Evolutionary conservation across 805 yeast species (phyloP), one percentile per base, ranked within the genome.

Genomic region (Starmera dryadoides): DNA sequence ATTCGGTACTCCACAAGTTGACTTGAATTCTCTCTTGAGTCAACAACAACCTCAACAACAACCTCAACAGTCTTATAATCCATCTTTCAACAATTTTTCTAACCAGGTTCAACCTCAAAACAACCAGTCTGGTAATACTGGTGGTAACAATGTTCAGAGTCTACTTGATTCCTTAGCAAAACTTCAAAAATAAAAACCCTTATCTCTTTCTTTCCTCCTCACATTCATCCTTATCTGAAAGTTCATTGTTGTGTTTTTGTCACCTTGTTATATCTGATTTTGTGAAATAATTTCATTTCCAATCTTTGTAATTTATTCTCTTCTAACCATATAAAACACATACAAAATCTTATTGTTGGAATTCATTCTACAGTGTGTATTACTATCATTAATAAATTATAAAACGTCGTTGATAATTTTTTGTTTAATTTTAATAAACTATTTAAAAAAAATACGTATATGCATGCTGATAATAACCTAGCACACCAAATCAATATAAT

Each of bases 131-230:
- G 7, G 52, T 26, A 22, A 48, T 41, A 31, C 46, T 35, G 52
- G 56, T 22, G 53, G 57, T 30, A 56, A 50, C 40, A 60, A 58
- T 39, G 68, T 63, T 21, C 63, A 63, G 49, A 56, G 62, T 39
- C 48, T 65, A 34, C 45, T 65, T 44, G 67, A 64, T 34, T 57
- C 66, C 36, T 47, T 65, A 39, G 63, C 65, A 15, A 60, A 62
- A 44, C 49, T 64, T 31, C 65, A 62, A 39, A 59, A 35, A 28
- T 42, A 32, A 28, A 10, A n/a, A n/a, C n/a, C n/a, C n/a, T n/a
- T n/a, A n/a, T n/a, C n/a, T n/a, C n/a, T n/a, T n/a, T n/a, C n/a
- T n/a, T n/a, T n/a, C n/a, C n/a, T n/a, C n/a, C n/a, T n/a, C n/a
- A n/a, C n/a, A n/a, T n/a, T n/a, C n/a, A n/a, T n/a, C n/a, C n/a